Evolutionary conservation across 352 stramenopile genomes (phyloP).

Genomic region (Globisporangium rhizosaccharum): DNA sequence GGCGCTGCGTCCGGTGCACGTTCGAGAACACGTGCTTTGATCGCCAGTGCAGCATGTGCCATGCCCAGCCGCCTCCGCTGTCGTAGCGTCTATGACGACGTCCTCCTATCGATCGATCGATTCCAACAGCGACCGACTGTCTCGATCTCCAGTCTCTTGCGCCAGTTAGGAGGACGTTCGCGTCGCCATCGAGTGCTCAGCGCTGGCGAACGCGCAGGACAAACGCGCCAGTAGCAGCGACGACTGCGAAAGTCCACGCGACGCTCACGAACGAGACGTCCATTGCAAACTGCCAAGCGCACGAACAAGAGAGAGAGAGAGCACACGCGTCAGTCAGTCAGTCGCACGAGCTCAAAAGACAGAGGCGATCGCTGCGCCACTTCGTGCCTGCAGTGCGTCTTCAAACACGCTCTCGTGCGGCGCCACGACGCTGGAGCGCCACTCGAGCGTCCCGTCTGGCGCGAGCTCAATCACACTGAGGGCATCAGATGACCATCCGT

Average conservation of each 20-base stretch:
- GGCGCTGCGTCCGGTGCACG: constrained; percentile 56
- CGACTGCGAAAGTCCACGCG: neutral
- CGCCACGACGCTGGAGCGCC: constrained; percentile 24
- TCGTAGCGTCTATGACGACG: constrained; percentile 10
- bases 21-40: constrained; percentile 78
- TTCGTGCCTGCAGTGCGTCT: constrained; percentile 22
- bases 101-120: too few species aligned
- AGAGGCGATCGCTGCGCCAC: neutral
- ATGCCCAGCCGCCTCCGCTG: constrained; percentile 14
- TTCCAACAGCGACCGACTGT: too few species aligned
- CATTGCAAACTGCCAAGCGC: constrained; percentile 16
- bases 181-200: neutral
- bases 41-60: constrained; percentile 64
- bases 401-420: constrained; percentile 21
- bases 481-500: neutral
- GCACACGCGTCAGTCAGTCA: neutral
- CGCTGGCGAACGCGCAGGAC: neutral
- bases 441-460: constrained; percentile 26
- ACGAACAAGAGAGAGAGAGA: too few species aligned
- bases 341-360: neutral
- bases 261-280: constrained; percentile 13
- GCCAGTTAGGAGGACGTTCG: neutral
- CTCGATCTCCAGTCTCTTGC: too few species aligned
- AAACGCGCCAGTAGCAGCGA: too few species aligned
- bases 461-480: constrained; percentile 26